Evolutionary conservation across 805 yeast genomes (phyloP), one percentile per base, ranked within the genome.

Genomic region (Lachancea thermotolerans): DNA sequence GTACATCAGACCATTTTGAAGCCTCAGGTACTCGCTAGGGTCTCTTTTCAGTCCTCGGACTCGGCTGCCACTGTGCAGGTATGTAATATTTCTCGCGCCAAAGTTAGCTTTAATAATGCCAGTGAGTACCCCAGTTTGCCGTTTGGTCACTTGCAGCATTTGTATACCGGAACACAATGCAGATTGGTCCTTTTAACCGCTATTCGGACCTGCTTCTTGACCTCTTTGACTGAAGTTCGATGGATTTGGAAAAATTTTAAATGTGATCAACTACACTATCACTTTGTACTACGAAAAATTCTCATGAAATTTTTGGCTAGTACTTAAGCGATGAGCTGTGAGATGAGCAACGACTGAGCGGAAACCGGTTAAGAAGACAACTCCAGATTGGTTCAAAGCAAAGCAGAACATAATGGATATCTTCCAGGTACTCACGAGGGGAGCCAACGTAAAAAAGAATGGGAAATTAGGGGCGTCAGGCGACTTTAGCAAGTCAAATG

Each of bases 361-460:
- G 21, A 4, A 34, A n/a, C 16, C 11, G 5, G 14, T 30, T 30
- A 8, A 30, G n/a, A 12, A 11, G 14, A 30, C 14, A 11, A 30
- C 12, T 30, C 33, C 12, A 14, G 14, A 30, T 30, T 21, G 25
- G 25, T 21, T 21, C 8, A 4, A 4, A 28, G 21, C 7, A 16
- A 39, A 53, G 17, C 10, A 9, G 18, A n/a, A 7, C 17, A 35
- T 31, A 27, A 89, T 89, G 96, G 99, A 91, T 69, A 83, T 91
- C 49, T 93, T 91, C 64, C 73, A 86, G 56, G 81, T 93, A 2
- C 73, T 91, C 32, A 72, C 89, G 0, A 72, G 97, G 58, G 98
- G 98, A 17, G 95, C 97, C 0, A 74, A 81, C 10, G 69, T 91
- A 42, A 36, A 66, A 45, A 56, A 44, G 52, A 62, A 16, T 45